Percentiles rank a stretch among this genome's conserved stretches.
Evolutionary conservation across 2,329 filamentous ascomycete genomes (phyloP).

Genomic region (Mollisia scopiformis): DNA sequence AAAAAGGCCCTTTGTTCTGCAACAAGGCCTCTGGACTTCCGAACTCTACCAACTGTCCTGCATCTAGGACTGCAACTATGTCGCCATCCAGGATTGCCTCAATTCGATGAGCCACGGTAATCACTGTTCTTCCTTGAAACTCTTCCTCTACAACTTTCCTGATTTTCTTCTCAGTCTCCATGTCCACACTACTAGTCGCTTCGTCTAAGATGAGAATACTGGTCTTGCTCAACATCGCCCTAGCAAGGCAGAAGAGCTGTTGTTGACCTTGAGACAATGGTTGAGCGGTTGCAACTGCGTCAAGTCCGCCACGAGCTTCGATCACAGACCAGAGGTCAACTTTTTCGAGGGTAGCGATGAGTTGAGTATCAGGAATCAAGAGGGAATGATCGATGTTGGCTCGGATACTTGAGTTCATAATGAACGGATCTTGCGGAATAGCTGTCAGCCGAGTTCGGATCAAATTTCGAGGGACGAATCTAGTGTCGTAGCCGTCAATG

Average conservation of each 20-base stretch:
- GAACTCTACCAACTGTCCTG: neutral
- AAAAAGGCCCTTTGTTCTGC: neutral
- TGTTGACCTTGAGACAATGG: constrained; percentile 5
- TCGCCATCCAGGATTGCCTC: neutral
- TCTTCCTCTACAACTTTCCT: neutral
- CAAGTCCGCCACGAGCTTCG: neutral
- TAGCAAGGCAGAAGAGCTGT: neutral
- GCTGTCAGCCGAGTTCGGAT: constrained; percentile 45
- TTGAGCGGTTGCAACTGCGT: neutral
- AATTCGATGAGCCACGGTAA: neutral
- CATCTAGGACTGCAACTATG: too few relatives aligned
- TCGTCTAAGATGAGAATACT: neutral
- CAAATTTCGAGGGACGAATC: constrained; percentile 39
- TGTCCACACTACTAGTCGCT: neutral
- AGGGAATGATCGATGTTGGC: constrained; percentile 41
- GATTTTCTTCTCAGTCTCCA: neutral
- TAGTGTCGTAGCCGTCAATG: constrained; percentile 46
- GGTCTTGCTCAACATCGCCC: neutral
- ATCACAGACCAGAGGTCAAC: constrained; percentile 52
- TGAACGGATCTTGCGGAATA: constrained; percentile 46
- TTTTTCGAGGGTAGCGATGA: constrained; percentile 79
- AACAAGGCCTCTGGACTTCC: neutral
- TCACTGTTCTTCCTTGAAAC: neutral
- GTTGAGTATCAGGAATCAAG: constrained; percentile 55
- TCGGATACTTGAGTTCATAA: constrained; percentile 37